phyloP scores from a whole-genome alignment of 2,329 filamentous ascomycete species.

The Byssothecium circinans region DNA sequence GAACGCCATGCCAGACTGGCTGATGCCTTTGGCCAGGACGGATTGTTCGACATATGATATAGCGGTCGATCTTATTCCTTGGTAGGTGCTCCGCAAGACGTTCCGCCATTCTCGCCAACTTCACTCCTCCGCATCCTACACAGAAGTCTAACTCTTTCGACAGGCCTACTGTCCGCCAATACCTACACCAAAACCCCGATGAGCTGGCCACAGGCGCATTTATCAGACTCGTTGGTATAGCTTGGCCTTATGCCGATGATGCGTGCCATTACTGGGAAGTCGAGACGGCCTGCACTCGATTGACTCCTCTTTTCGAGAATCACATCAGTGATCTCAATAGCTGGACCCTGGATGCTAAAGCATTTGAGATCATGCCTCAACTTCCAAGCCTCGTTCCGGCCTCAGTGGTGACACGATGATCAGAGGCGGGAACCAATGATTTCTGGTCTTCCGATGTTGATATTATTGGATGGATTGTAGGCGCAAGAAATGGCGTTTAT shows the following conservation, averaged over 20 bases:
- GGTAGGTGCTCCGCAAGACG: constrained; percentile 23
- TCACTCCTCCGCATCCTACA: neutral
- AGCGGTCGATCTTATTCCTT: constrained; percentile 39
- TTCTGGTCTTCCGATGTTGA: neutral
- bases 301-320: constrained; percentile 39
- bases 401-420: neutral
- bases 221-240: constrained; percentile 32
- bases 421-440: neutral
- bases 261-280: constrained; percentile 43
- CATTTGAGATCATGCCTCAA: constrained; percentile 37
- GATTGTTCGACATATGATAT: constrained; percentile 37
- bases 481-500: neutral
- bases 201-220: constrained; percentile 32
- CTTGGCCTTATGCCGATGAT: constrained; percentile 41
- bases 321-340: constrained; percentile 35
- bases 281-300: constrained; percentile 34
- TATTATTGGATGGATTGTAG: neutral
- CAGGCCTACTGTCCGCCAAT: constrained; percentile 39
- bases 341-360: constrained; percentile 39
- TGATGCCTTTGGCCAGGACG: constrained; percentile 34
- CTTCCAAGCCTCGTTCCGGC: constrained; percentile 33
- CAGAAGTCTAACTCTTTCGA: constrained; percentile 15
- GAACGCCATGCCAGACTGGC: constrained; percentile 40
- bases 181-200: constrained; percentile 36
- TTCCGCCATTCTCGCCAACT: too few species aligned